phyloP scores from a whole-genome alignment of 1,284 basidiomycete species.

The Fomitopsis schrenkii region DNA sequence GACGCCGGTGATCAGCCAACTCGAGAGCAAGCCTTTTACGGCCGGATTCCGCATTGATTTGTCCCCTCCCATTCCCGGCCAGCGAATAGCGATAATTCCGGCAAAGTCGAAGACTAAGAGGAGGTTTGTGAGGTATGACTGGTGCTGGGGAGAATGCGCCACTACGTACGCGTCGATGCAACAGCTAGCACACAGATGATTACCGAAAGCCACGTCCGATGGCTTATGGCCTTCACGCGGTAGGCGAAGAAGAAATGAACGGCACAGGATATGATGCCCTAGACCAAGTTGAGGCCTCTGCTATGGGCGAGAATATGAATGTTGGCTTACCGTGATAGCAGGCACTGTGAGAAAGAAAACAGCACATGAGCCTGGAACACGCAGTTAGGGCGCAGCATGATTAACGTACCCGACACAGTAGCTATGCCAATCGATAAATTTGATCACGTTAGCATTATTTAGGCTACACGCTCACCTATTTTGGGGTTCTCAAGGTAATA shows the following conservation, averaged over 20 bases:
- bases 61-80: neutral
- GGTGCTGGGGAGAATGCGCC: neutral
- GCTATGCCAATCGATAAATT: neutral
- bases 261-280: conserved; percentile 1
- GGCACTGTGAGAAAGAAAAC: neutral
- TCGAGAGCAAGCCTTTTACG: neutral
- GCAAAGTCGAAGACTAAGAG: neutral
- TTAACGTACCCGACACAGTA: neutral
- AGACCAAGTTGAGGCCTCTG: neutral
- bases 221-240: neutral
- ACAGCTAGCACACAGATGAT: neutral
- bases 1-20: neutral
- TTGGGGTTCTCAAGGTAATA: neutral
- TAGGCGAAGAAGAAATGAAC: conserved; percentile 1
- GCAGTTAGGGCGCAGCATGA: no score
- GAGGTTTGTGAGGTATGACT: no score
- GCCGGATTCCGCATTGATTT: neutral
- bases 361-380: neutral
- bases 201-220: neutral
- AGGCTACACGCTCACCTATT: neutral
- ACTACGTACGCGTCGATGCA: neutral
- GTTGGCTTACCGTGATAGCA: neutral
- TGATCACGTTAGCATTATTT: no score
- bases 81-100: neutral
- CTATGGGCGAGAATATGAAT: neutral